Percentiles rank a stretch among this genome's conserved stretches.
These are phyloP conservation scores for Fusarium udum DNA, from an alignment of 2,329 filamentous ascomycete species.

Conservation along the genomic window DNA sequence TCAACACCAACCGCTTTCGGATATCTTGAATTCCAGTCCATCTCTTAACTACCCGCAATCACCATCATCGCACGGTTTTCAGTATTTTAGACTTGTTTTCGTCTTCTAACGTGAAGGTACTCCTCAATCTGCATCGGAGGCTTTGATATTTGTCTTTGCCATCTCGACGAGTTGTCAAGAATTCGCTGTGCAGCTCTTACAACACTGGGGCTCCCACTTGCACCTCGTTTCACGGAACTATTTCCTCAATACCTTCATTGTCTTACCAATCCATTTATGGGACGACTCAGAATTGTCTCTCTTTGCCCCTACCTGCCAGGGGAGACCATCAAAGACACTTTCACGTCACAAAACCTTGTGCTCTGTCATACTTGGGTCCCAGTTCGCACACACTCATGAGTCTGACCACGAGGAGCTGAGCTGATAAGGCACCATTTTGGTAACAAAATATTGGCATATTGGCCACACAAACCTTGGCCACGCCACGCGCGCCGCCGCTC, in stretches of 20 bases:
- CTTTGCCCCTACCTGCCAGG: constrained; percentile 15
- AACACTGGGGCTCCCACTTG: constrained; percentile 15
- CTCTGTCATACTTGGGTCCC: constrained; percentile 16
- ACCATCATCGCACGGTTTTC: constrained; percentile 12
- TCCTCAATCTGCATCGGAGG: background rate
- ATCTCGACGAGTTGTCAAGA: background rate
- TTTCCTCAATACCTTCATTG: constrained; percentile 26
- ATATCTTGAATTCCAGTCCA: constrained; percentile 39
- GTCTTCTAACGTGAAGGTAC: background rate
- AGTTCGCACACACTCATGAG: constrained; percentile 5
- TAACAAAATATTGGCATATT: constrained; percentile 34
- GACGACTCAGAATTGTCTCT: constrained; percentile 30
- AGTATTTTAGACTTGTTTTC: constrained; percentile 11
- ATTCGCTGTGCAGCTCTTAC: background rate
- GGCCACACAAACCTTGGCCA: constrained; percentile 37
- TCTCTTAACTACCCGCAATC: constrained; percentile 34
- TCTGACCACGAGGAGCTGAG: constrained; percentile 30
- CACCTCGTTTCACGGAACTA: constrained; percentile 20
- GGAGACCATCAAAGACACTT: constrained; percentile 31
- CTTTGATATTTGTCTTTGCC: background rate
- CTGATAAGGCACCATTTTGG: constrained; percentile 19
- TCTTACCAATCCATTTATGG: constrained; percentile 34
- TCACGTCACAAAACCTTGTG: constrained; percentile 17
- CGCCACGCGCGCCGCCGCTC: constrained; percentile 32
- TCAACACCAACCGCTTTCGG: constrained; percentile 41